Conservation (phyloP, 192 early-diverging fungal genomes). For the Coemansia sp. region DNA sequence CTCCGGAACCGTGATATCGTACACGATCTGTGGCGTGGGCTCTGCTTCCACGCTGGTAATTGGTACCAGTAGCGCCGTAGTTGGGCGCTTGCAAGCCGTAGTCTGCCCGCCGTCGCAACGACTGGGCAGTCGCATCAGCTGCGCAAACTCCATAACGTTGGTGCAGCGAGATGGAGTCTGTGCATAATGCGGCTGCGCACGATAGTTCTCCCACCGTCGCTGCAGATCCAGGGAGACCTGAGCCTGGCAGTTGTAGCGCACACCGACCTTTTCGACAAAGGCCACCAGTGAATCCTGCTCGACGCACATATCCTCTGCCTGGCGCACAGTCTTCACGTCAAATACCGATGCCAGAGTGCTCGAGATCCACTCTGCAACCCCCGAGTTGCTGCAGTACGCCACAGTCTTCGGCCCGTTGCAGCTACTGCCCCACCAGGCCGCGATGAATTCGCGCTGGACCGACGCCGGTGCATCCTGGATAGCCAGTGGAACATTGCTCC, state of each 20-base stretch:
- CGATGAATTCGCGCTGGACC: slow-evolving; percentile 47
- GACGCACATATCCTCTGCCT: slow-evolving; percentile 3
- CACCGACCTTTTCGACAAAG: slow-evolving; percentile 29
- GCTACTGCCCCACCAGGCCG: slow-evolving; percentile 43
- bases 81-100: no score
- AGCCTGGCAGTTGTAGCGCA: slow-evolving; percentile 30
- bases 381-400: no score
- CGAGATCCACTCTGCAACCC: slow-evolving; percentile 9
- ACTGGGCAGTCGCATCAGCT: slow-evolving; percentile 4
- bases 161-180: no score
- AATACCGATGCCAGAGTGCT: neutral
- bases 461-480: slow-evolving; percentile 19
- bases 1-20: slow-evolving; percentile 46
- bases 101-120: neutral
- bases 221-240: slow-evolving; percentile 11
- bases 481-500: neutral
- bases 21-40: slow-evolving; percentile 19
- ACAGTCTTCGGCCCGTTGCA: no score
- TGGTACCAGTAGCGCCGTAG: slow-evolving; percentile 15
- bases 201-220: slow-evolving; percentile 33
- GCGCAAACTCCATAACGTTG: slow-evolving; percentile 11
- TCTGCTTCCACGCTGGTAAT: slow-evolving; percentile 9
- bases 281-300: slow-evolving; percentile 1
- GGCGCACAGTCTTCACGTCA: neutral
- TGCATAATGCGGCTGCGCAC: neutral